A percentile compares a stretch with the other conserved stretches of the same genome.
Evolutionary conservation across 177 flowering plant species (phyloP).

Genomic region (Telopea speciosissima): DNA sequence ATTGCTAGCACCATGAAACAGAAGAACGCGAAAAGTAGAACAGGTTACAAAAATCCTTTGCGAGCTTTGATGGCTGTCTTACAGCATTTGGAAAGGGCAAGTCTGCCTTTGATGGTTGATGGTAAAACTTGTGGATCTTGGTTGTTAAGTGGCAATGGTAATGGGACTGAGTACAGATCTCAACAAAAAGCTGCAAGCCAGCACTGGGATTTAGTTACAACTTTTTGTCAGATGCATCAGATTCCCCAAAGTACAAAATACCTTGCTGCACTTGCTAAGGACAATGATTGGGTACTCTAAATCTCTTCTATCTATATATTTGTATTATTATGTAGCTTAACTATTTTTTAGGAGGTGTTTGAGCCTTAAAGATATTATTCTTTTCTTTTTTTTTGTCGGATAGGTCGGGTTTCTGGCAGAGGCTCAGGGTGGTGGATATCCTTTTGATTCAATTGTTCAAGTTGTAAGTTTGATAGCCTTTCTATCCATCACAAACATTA

Average conservation of each 20-base stretch:
- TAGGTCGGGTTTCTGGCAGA: constrained; percentile 93
- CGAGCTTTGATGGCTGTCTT: constrained; percentile 61
- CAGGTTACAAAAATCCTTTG: constrained; percentile 28
- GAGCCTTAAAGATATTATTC: constrained; percentile 1
- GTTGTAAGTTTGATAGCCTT: constrained; percentile 47
- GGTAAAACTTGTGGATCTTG: constrained; percentile 81
- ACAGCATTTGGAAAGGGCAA: constrained; percentile 88
- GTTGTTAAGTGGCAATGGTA: constrained; percentile 68
- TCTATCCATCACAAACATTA: neutral
- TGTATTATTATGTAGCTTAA: neutral
- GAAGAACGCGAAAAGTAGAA: constrained; percentile 21
- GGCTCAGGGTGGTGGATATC: constrained; percentile 80
- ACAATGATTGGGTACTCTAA: constrained; percentile 83
- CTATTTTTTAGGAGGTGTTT: neutral
- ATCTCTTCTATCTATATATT: constrained; percentile 3
- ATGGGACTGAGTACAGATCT: constrained; percentile 71
- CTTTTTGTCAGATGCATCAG: constrained; percentile 82
- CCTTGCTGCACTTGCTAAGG: constrained; percentile 78
- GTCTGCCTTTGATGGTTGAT: constrained; percentile 54
- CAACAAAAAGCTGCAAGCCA: constrained; percentile 81
- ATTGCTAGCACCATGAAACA: constrained; percentile 17
- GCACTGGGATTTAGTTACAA: constrained; percentile 79
- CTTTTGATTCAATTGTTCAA: constrained; percentile 61
- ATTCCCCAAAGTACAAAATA: constrained; percentile 89
- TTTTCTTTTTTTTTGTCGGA: constrained; percentile 6